Evolutionary conservation across 176 grass and related monocot genomes (phyloP).

Genomic region (Hordeum vulgare): DNA sequence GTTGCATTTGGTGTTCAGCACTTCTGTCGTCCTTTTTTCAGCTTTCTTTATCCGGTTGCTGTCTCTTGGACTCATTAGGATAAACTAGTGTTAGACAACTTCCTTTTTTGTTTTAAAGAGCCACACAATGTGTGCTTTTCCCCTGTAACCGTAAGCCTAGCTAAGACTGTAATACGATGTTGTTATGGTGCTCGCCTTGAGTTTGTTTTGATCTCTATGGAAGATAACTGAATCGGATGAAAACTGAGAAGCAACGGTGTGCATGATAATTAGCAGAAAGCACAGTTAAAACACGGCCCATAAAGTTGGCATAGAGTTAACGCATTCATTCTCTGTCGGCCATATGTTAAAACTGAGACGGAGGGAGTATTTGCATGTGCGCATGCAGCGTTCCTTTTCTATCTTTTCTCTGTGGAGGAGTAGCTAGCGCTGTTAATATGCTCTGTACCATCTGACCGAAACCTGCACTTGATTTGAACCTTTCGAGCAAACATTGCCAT

Average conservation of each 20-base stretch:
- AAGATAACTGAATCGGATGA: background rate
- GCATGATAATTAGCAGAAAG: background rate
- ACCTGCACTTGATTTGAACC: background rate
- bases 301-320: background rate
- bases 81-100: background rate
- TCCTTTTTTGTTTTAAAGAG: background rate
- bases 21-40: background rate
- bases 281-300: background rate
- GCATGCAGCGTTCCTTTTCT: background rate
- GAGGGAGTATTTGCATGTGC: constrained; percentile 1
- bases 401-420: background rate
- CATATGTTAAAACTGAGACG: no score
- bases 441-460: constrained; percentile 6
- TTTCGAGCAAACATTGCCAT: background rate
- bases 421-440: constrained; percentile 1
- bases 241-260: background rate
- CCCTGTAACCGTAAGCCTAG: background rate
- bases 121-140: background rate
- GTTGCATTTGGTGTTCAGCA: background rate
- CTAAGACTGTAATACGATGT: background rate
- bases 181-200: background rate
- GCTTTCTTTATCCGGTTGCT: background rate
- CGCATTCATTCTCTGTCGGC: background rate
- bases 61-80: no score
- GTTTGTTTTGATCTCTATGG: background rate